Evolutionary conservation across 768 basidiomycete genomes (phyloP).

Genomic region (Boletus huronensis): DNA sequence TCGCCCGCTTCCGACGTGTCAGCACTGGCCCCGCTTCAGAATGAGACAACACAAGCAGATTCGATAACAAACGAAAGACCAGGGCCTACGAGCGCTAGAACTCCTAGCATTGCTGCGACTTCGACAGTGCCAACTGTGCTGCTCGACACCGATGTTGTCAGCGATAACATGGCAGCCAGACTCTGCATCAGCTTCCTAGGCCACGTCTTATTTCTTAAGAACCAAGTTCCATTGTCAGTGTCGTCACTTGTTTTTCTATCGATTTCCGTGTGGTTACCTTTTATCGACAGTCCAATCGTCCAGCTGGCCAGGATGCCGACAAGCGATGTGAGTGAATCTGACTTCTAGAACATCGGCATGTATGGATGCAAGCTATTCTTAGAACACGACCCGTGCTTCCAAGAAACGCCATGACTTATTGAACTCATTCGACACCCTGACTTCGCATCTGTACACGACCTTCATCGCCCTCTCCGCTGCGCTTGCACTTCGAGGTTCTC

Average conservation of each 20-base stretch:
- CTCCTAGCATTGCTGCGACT: neutral
- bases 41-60: neutral
- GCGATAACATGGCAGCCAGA: conserved; percentile 57
- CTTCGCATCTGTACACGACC: conserved; percentile 71
- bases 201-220: conserved; percentile 74
- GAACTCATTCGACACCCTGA: conserved; percentile 63
- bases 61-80: neutral
- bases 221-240: conserved; percentile 74
- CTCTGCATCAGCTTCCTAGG: conserved; percentile 61
- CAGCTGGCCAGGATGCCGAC: conserved; percentile 58
- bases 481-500: conserved; percentile 38
- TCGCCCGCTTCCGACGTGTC: neutral
- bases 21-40: neutral
- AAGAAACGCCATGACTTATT: conserved; percentile 64
- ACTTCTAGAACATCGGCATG: neutral
- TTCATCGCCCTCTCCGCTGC: conserved; percentile 72
- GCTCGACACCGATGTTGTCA: conserved; percentile 51
- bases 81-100: neutral
- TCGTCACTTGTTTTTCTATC: neutral
- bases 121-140: conserved; percentile 37
- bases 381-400: conserved; percentile 46
- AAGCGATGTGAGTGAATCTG: conserved; percentile 36
- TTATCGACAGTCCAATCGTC: conserved; percentile 52
- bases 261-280: neutral
- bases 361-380: neutral